Evolutionary conservation across 1,139 yeast genomes (phyloP).

Genomic region (Taphrina pruni): DNA sequence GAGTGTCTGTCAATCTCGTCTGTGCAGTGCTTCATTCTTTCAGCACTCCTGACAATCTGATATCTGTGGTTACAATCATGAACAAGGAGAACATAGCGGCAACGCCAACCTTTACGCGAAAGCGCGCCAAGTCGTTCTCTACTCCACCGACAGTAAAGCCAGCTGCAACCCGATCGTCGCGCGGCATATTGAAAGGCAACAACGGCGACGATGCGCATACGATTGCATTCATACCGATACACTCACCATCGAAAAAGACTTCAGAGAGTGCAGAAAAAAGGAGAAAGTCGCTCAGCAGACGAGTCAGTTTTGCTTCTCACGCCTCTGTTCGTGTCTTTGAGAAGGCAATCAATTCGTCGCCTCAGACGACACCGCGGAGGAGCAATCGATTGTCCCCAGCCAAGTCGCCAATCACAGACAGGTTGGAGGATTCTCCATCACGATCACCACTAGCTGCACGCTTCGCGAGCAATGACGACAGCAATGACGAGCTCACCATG

Average conservation of each 20-base stretch:
- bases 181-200: conserved; percentile 37
- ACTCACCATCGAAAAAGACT: conserved; percentile 20
- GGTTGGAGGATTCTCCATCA: conserved; percentile 22
- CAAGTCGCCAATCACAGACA: conserved; percentile 38
- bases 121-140: conserved; percentile 40
- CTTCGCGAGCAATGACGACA: conserved; percentile 13
- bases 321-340: conserved; percentile 44
- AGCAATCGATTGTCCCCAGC: conserved; percentile 40
- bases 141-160: conserved; percentile 27
- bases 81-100: conserved; percentile 34
- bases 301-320: conserved; percentile 48
- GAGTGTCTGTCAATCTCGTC: neutral
- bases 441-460: conserved; percentile 2
- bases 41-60: neutral
- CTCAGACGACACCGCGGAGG: conserved; percentile 21
- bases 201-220: conserved; percentile 40
- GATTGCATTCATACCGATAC: conserved; percentile 38
- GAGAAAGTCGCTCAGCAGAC: conserved; percentile 45
- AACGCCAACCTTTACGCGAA: conserved; percentile 31
- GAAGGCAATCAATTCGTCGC: conserved; percentile 37
- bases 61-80: conserved; percentile 6
- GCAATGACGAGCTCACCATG: conserved; percentile 46
- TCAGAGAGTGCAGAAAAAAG: conserved; percentile 32
- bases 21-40: neutral
- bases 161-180: conserved; percentile 6